Conservation (phyloP, 176 grass and related monocot genomes). For the Phragmites australis region DNA sequence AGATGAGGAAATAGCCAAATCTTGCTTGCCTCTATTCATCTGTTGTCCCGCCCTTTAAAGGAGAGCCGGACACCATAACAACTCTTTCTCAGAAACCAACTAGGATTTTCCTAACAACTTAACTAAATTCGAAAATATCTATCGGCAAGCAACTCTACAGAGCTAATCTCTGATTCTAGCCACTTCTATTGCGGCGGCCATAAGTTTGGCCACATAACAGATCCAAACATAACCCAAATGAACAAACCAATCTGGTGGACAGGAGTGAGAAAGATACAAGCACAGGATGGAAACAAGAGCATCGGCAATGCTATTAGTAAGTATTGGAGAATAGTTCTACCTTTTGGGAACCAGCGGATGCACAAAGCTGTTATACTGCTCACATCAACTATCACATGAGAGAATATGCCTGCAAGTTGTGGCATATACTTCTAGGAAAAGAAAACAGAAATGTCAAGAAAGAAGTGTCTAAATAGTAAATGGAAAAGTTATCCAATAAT, state of each 20-base stretch:
- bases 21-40: no score
- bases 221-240: not conserved
- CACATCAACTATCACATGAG: slow-evolving; percentile 81
- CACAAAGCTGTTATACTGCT: slow-evolving; percentile 93
- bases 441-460: slow-evolving; percentile 14
- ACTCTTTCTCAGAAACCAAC: no score
- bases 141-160: no score
- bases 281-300: not conserved
- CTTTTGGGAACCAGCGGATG: slow-evolving; percentile 83
- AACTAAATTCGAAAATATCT: no score
- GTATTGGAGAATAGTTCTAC: slow-evolving; percentile 38
- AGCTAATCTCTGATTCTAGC: no score
- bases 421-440: slow-evolving; percentile 86
- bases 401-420: slow-evolving; percentile 64
- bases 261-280: not conserved
- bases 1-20: no score
- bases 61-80: no score
- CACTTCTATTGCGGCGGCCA: no score
- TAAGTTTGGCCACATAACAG: no score
- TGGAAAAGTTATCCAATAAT: not conserved
- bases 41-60: no score
- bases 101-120: no score
- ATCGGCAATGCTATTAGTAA: not conserved
- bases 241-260: not conserved
- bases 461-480: not conserved